Evolutionary conservation across 139 green algal genomes (phyloP), one percentile per base, ranked within the genome.

Genomic region (Chlamydomonas schloesseri): DNA sequence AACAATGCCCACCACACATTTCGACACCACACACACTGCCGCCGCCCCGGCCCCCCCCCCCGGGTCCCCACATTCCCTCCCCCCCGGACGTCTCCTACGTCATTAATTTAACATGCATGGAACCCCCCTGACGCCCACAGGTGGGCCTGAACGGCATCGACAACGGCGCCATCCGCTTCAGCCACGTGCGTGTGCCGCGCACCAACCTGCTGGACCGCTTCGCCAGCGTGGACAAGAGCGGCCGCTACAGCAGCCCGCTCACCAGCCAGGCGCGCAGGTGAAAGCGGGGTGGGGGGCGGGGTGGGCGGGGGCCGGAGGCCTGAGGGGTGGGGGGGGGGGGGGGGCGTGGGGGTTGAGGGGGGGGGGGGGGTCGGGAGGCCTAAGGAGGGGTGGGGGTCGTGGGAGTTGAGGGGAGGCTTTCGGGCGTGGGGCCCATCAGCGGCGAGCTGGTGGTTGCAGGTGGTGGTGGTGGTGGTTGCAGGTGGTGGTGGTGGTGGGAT

Each of bases 121-220:
- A 6, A 31, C 60, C 21, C 28, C 60, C 28, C 29, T 42, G 4
- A 18, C 18, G n/a, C 13, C 65, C n/a, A n/a, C 92, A 96, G 94
- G 93, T 98, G 15, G 96, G 95, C 3, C 90, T 98, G n/a, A 96
- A 98, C 73, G 96, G 96, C 28, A 88, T 98, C 10, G 96, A 99
- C 93, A 99, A 99, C 76, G 96, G 96, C 60, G 94, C 96, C 69
- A 95, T 99, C 65, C 91, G 94, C 50, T 98, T 97, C 91, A 95
- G 87, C 9, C 82, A 92, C 53, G 94, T 97, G 74, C 92, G 95
- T 15, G 83, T 98, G 46, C 95, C 95, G 11, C 86, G 95, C 10
- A 84, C 85, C 26, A 95, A 97, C 82, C 89, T 98, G 83, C 89
- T 98, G 74, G 94, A 98, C 84, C 86, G 94, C 0, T 98, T 98